Conservation (phyloP, 441 rosid species). For the Viola pubescens region DNA sequence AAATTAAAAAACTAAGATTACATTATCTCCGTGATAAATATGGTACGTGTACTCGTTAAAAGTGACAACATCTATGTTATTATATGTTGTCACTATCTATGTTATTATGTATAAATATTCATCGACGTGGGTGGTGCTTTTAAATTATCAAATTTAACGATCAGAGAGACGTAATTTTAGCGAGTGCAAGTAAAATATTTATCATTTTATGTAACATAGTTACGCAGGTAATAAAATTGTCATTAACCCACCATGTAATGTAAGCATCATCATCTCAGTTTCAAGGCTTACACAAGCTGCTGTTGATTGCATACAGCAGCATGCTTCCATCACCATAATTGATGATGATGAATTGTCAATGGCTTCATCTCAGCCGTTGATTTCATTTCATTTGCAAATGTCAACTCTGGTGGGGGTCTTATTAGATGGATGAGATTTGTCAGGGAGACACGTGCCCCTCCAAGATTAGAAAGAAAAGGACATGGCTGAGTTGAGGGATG, state of each 20-base stretch:
- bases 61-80: no score
- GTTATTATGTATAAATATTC: no score
- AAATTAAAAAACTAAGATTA: no score
- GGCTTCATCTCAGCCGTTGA: conserved; percentile 24
- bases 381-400: background rate
- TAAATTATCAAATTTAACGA: no score
- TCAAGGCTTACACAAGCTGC: background rate
- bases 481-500: conserved; percentile 11
- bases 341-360: conserved; percentile 24
- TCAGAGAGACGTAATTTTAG: no score
- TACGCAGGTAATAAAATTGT: conserved; percentile 9
- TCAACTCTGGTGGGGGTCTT: conserved; percentile 12
- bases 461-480: conserved; percentile 24
- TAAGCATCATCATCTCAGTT: conserved; percentile 14
- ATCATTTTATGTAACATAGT: no score
- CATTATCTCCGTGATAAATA: no score
- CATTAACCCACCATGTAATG: conserved; percentile 13
- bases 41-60: no score
- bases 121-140: no score
- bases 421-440: conserved; percentile 17
- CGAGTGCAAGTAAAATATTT: no score
- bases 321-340: conserved; percentile 30
- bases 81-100: no score
- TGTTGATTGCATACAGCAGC: conserved; percentile 23
- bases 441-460: conserved; percentile 29